Evolutionary conservation across 345 rosid species (phyloP), one percentile per base, ranked within the genome.

Genomic region (Xanthoceras sorbifolium): DNA sequence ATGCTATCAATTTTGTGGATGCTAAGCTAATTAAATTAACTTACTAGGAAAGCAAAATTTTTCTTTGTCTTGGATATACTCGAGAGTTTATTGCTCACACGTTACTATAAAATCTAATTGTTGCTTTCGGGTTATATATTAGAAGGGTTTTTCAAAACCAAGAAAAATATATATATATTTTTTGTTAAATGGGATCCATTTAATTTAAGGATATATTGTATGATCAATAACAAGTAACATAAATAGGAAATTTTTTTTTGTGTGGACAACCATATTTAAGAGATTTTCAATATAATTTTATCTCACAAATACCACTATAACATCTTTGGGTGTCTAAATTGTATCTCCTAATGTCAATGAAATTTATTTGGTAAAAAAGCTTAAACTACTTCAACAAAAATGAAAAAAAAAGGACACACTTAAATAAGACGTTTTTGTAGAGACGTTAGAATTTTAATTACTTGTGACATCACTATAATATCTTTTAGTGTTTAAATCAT

Each of bases 61-160:
- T n/a, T n/a, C n/a, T n/a, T 46, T 18, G 36, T 20, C 60, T 29
- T 18, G 62, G 26, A 28, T 57, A 23, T 9, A 57, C 29, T 60
- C 22, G 9, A 59, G 55, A 36, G 50, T 44, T 3, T 59, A 61
- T 73, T 61, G 40, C 69, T 73, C 68, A 18, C 68, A 61, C 67
- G 76, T 2, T 26, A 59, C 55, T 6, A 7, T 71, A 9, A 32
- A 14, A 40, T 40, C 11, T 22, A 5, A 14, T 73, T 62, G 68
- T 73, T 73, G 59, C 68, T 61, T 61, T 73, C 38, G 62, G 40
- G 23, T 38, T 38, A 38, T 55, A 4, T 52, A 48, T 7, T 48
- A 48, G 2, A 42, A 9, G 12, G 11, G 48, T 9, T 9, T 3
- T 14, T 14, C 4, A 46, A 46, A 12, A 46, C 4, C 26, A 54